phyloP scores from a whole-genome alignment of 1,139 yeast genomes.

The Debaryomyces robertsiae region DNA sequence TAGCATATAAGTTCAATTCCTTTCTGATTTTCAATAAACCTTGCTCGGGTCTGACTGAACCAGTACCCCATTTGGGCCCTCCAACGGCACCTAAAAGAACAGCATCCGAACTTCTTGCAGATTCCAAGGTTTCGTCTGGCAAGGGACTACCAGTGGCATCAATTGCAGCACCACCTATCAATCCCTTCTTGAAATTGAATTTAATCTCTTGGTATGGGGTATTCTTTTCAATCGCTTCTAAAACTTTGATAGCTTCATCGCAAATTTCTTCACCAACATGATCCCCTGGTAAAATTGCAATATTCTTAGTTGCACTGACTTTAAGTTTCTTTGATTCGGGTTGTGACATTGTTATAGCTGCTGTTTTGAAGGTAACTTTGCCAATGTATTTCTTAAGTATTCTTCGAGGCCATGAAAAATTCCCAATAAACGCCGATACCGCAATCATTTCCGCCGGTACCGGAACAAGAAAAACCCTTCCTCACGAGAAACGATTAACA shows the following conservation, averaged over 20 bases:
- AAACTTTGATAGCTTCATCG: constrained; percentile 87
- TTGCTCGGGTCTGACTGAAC: constrained; percentile 93
- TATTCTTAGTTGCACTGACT: constrained; percentile 49
- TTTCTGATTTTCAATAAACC: constrained; percentile 92
- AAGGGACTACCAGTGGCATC: constrained; percentile 94
- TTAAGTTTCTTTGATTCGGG: constrained; percentile 17
- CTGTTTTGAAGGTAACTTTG: too few relatives aligned
- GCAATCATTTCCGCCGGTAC: constrained; percentile 10
- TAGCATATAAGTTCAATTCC: constrained; percentile 91
- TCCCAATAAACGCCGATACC: not conserved
- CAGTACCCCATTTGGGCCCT: constrained; percentile 99
- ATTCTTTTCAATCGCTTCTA: constrained; percentile 69
- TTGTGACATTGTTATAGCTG: constrained; percentile 16
- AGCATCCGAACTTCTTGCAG: constrained; percentile 90
- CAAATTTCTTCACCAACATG: constrained; percentile 93
- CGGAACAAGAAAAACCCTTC: constrained; percentile 4
- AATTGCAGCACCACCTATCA: constrained; percentile 97
- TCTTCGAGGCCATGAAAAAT: too few relatives aligned
- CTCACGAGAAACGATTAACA: constrained; percentile 1
- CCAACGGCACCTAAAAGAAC: constrained; percentile 97
- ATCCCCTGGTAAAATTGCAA: constrained; percentile 93
- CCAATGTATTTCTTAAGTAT: too few relatives aligned
- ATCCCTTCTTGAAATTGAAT: constrained; percentile 77
- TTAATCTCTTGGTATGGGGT: constrained; percentile 57
- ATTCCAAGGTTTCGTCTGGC: constrained; percentile 82